phyloP scores from a whole-genome alignment of 257 asterid genomes.

The Plantago major region DNA sequence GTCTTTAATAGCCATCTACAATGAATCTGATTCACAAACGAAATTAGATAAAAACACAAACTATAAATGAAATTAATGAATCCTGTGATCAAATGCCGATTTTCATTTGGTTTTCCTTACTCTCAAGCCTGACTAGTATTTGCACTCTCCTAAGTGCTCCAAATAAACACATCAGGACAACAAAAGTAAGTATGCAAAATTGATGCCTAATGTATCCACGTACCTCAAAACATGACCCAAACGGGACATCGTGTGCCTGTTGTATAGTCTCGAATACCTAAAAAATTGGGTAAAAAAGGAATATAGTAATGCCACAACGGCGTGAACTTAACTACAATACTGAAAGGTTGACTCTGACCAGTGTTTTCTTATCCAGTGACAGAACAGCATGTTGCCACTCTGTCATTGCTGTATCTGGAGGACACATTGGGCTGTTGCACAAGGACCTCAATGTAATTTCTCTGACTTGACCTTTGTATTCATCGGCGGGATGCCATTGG shows the following conservation, averaged over 20 bases:
- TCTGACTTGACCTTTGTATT: conserved; percentile 80
- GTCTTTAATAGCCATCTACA: conserved; percentile 69
- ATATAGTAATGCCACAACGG: conserved; percentile 1
- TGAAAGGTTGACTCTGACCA: conserved; percentile 36
- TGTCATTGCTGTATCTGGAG: conserved; percentile 87
- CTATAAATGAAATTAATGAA: too few species aligned
- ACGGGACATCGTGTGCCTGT: conserved; percentile 94
- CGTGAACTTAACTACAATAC: background rate
- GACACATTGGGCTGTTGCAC: conserved; percentile 93
- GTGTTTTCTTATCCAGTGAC: conserved; percentile 61
- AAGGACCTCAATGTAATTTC: conserved; percentile 66
- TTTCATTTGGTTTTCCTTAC: too few species aligned
- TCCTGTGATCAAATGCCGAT: too few species aligned
- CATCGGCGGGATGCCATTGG: conserved; percentile 73
- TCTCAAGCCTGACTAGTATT: background rate
- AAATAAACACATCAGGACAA: background rate
- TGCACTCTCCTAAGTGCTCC: background rate
- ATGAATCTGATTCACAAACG: conserved; percentile 56
- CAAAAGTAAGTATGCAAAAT: conserved; percentile 9
- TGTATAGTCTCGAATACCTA: conserved; percentile 89
- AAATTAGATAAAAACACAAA: background rate
- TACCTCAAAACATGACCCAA: conserved; percentile 93
- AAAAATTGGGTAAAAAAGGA: conserved; percentile 13
- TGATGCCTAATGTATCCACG: conserved; percentile 19
- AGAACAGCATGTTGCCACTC: conserved; percentile 71